Percentiles rank a stretch among this genome's conserved stretches.
These are phyloP conservation scores for Epipyxis sp. DNA, from an alignment of 108 stramenopile genomes.

Conservation along the genomic window DNA sequence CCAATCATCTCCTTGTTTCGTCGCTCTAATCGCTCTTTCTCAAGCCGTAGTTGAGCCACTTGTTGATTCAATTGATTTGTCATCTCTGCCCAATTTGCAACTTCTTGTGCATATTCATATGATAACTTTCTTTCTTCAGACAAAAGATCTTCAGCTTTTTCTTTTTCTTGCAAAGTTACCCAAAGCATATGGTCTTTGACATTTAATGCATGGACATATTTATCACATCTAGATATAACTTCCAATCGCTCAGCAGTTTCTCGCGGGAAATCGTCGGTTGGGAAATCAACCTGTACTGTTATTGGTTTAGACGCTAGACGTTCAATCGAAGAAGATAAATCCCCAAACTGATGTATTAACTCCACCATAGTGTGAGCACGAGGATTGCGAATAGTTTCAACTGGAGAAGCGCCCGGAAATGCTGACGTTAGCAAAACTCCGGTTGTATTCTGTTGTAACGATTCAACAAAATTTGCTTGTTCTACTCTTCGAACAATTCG, in stretches of 20 bases:
- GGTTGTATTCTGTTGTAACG: background rate
- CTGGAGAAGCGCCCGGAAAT: background rate
- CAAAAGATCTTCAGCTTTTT: background rate
- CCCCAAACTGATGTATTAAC: slow-evolving; percentile 20
- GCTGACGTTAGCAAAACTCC: background rate
- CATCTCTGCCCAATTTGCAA: slow-evolving; percentile 11
- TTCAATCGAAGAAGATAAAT: background rate
- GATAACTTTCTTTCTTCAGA: background rate
- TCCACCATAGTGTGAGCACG: slow-evolving; percentile 12
- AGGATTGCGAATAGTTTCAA: background rate
- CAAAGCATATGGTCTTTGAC: slow-evolving; percentile 25
- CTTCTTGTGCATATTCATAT: slow-evolving; percentile 14
- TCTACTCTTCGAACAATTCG: slow-evolving; percentile 17
- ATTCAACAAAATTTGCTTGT: background rate
- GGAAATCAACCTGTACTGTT: slow-evolving; percentile 28
- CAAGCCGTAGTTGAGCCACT: no score
- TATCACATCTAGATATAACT: slow-evolving; percentile 15
- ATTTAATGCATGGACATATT: background rate
- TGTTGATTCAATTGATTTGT: background rate
- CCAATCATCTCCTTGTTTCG: no score
- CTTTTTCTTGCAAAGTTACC: slow-evolving; percentile 6
- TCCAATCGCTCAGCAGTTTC: slow-evolving; percentile 18
- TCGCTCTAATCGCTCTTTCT: no score
- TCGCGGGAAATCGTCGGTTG: slow-evolving; percentile 26
- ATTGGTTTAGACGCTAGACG: background rate